These are phyloP conservation scores for Xenosphaeropsis pyriputrescens DNA, from an alignment of 2,329 filamentous ascomycete genomes.

Conservation along the genomic window DNA sequence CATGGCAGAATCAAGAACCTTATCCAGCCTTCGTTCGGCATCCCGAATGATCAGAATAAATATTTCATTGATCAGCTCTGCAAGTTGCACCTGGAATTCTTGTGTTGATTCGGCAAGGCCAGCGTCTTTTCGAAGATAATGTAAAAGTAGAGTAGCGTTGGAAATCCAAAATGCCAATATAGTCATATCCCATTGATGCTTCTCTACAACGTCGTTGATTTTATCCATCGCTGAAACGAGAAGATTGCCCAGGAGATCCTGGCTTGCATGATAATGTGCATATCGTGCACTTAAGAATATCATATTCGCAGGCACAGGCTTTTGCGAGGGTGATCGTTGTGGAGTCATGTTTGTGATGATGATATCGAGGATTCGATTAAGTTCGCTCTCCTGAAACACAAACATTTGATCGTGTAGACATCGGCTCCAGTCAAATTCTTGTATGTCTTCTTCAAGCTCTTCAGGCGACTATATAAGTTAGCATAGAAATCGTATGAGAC, in stretches of 20 bases:
- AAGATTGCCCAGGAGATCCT: constrained; percentile 67
- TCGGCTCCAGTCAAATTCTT: constrained; percentile 90
- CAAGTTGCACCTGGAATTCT: constrained; percentile 83
- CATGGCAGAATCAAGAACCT: constrained; percentile 85
- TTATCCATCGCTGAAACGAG: constrained; percentile 83
- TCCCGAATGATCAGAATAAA: constrained; percentile 96
- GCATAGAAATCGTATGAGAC: constrained; percentile 1
- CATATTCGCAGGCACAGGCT: constrained; percentile 93
- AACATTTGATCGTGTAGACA: constrained; percentile 99
- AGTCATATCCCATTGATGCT: constrained; percentile 98
- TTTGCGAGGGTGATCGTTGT: constrained; percentile 89
- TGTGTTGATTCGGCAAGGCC: constrained; percentile 69
- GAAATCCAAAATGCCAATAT: constrained; percentile 98
- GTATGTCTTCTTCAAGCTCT: constrained; percentile 75
- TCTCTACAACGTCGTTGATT: constrained; percentile 94
- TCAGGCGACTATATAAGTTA: constrained; percentile 41
- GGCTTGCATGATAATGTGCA: constrained; percentile 88
- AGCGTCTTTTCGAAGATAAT: constrained; percentile 90
- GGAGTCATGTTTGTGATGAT: constrained; percentile 98
- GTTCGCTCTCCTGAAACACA: constrained; percentile 90
- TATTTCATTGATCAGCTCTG: constrained; percentile 93
- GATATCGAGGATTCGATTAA: constrained; percentile 84
- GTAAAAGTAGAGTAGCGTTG: constrained; percentile 85
- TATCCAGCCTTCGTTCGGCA: constrained; percentile 89
- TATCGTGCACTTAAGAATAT: constrained; percentile 92